A percentile compares a stretch with the other conserved stretches of the same genome.
phyloP scores from a whole-genome alignment of 1,139 yeast genomes.

The Kodamaea suecica region DNA sequence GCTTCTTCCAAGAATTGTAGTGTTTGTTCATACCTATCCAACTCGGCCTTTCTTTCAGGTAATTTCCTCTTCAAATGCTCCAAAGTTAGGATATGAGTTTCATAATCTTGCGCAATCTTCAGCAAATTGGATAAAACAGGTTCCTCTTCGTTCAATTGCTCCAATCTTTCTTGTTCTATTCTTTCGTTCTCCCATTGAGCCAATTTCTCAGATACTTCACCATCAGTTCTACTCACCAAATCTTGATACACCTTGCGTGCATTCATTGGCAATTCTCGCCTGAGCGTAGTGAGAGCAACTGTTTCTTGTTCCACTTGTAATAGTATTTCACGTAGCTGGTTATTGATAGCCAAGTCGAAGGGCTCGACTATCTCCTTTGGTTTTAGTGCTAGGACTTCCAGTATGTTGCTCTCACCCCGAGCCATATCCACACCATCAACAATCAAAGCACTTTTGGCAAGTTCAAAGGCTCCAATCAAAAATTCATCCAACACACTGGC shows the following conservation, averaged over 20 bases:
- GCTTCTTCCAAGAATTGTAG: conserved; percentile 29
- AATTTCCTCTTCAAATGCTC: conserved; percentile 27
- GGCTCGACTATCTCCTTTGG: conserved; percentile 51
- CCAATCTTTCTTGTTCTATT: conserved; percentile 13
- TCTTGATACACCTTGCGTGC: conserved; percentile 28
- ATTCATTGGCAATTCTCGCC: conserved; percentile 50
- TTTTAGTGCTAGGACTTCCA: conserved; percentile 29
- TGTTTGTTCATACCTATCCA: conserved; percentile 31
- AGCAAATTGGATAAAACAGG: conserved; percentile 12
- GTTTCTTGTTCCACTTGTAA: conserved; percentile 58
- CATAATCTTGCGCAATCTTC: conserved; percentile 27
- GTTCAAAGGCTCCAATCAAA: conserved; percentile 48
- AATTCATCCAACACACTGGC: conserved; percentile 42
- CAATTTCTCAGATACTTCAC: conserved; percentile 29
- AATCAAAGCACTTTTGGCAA: conserved; percentile 47
- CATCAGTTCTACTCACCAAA: conserved; percentile 30
- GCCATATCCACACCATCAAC: conserved; percentile 45
- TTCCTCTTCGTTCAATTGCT: conserved; percentile 6
- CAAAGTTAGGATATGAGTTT: conserved; percentile 23
- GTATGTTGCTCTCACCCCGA: conserved; percentile 9
- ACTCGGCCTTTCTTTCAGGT: conserved; percentile 33
- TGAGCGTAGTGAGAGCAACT: conserved; percentile 46
- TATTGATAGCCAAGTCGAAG: conserved; percentile 58
- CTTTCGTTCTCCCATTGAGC: conserved; percentile 18
- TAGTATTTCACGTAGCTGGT: conserved; percentile 49